phyloP scores from a whole-genome alignment of 208 protist species.

The Wallacemonas rigidus region DNA sequence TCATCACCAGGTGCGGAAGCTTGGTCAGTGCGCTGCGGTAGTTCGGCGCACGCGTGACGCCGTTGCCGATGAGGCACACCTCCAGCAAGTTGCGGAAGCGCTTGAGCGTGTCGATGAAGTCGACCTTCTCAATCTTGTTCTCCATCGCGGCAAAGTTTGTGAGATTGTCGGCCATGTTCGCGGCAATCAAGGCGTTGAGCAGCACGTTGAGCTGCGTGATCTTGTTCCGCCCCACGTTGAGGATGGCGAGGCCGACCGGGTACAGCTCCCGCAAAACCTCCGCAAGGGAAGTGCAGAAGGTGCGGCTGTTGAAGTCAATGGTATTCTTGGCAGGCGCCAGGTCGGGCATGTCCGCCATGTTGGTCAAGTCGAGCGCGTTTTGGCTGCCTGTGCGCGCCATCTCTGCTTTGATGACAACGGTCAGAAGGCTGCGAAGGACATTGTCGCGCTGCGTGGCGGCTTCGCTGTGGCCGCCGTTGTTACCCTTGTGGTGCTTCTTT shows the following conservation, averaged over 20 bases:
- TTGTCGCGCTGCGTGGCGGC: constrained; percentile 15
- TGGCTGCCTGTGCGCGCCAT: constrained; percentile 59
- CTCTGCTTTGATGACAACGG: constrained; percentile 82
- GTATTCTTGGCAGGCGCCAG: constrained; percentile 58
- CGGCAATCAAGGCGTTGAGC: constrained; percentile 60
- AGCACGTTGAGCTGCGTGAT: constrained; percentile 65
- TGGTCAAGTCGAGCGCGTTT: constrained; percentile 61
- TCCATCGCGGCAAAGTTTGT: constrained; percentile 69
- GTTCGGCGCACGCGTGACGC: constrained; percentile 53
- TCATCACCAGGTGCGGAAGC: constrained; percentile 57
- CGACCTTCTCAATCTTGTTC: constrained; percentile 66
- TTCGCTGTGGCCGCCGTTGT: constrained; percentile 32
- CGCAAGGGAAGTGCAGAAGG: constrained; percentile 74
- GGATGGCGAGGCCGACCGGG: constrained; percentile 51
- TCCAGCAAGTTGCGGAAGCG: constrained; percentile 68
- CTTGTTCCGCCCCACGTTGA: constrained; percentile 71
- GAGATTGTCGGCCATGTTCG: constrained; percentile 64
- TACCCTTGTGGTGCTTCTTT: constrained; percentile 35
- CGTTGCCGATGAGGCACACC: constrained; percentile 72
- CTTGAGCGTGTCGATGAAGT: constrained; percentile 62
- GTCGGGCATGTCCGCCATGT: constrained; percentile 56
- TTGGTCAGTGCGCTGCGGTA: constrained; percentile 26
- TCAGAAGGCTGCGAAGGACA: constrained; percentile 6
- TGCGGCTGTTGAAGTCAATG: constrained; percentile 84
- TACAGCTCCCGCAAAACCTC: constrained; percentile 71